Base-by-base conservation (phyloP, 1,139 yeast species). In the Kazachstania sp. region DNA sequence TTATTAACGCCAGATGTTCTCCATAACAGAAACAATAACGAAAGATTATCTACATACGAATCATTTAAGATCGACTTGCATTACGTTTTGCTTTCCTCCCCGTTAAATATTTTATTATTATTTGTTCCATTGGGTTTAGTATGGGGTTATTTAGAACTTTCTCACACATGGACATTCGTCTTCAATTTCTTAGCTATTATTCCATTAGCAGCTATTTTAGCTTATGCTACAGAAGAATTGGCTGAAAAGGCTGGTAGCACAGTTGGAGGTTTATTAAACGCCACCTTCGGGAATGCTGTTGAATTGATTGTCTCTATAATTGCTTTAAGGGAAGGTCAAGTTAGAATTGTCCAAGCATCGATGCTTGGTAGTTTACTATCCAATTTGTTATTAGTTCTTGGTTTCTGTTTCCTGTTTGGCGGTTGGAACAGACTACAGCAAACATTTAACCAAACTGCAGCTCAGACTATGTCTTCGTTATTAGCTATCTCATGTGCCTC, bases 361-460 rank as follows among this genome's bases (percentile, higher is more conserved):
- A 92, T 92, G 97, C 75, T 92, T 51, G 98, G 98, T 32, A 85
- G 95, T 47, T 85, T 92, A 53, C 73, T 92, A 49, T 86, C 95
- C 45, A 92, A 92, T 67, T 70, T 88, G 59, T 71, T 92, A 52
- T 74, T 94, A 51, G 98, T 92, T 5, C 74, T 92, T 51, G 98
- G 98, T n/a, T 84, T 95, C 67, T 88, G 97, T 63, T 94, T 92
- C 64, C 70, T 92, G 31, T 92, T 88, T 44, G 98, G 98, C 48
- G 98, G 98, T 15, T 74, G 82, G 63, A 83, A 86, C 55, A 77
- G 94, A 51, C 75, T 82, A 40, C 95, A 86, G 65, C 98, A 92
- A 67, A 76, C 77, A 3, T 92, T 94, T 70, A 90, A 90, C 71
- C 95, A 84, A 67, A 90, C 97, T 0, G 97, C 90, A 11, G 98